Conservation (phyloP, 2,329 filamentous ascomycete genomes). For the Colletotrichum simmondsii region DNA sequence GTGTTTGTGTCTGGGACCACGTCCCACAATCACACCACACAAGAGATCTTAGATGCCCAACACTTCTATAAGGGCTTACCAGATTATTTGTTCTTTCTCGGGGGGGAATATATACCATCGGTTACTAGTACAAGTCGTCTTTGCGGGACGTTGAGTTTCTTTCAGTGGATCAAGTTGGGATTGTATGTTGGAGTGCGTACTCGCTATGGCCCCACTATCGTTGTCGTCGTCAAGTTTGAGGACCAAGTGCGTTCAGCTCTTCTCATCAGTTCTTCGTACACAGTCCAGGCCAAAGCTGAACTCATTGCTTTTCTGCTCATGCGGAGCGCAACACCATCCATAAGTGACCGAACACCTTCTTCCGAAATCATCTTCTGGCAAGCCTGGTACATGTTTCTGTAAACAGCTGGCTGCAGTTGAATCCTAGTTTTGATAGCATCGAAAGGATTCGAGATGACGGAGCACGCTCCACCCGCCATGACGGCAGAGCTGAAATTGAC, state of each 20-base stretch:
- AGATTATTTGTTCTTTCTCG: background rate
- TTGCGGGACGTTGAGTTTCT: background rate
- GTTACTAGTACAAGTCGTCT: background rate
- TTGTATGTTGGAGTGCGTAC: background rate
- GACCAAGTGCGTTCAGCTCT: constrained; percentile 61
- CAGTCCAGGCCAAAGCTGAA: constrained; percentile 95
- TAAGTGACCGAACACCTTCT: constrained; percentile 83
- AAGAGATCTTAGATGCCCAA: background rate
- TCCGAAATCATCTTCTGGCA: constrained; percentile 81
- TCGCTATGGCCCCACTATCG: constrained; percentile 15
- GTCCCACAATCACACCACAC: background rate
- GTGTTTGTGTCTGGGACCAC: background rate
- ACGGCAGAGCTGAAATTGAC: constrained; percentile 86
- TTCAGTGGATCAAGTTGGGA: constrained; percentile 10
- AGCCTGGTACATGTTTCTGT: constrained; percentile 85
- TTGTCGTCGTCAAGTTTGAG: constrained; percentile 10
- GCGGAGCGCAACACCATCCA: constrained; percentile 85
- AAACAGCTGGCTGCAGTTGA: constrained; percentile 86
- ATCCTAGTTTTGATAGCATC: constrained; percentile 96
- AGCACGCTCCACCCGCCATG: constrained; percentile 83
- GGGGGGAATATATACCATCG: background rate
- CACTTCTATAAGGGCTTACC: background rate
- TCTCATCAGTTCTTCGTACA: constrained; percentile 93
- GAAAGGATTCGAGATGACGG: constrained; percentile 93
- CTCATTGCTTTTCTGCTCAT: constrained; percentile 94